phyloP scores from a whole-genome alignment of 164 flowering plant genomes.

The Liquidambar formosana region DNA sequence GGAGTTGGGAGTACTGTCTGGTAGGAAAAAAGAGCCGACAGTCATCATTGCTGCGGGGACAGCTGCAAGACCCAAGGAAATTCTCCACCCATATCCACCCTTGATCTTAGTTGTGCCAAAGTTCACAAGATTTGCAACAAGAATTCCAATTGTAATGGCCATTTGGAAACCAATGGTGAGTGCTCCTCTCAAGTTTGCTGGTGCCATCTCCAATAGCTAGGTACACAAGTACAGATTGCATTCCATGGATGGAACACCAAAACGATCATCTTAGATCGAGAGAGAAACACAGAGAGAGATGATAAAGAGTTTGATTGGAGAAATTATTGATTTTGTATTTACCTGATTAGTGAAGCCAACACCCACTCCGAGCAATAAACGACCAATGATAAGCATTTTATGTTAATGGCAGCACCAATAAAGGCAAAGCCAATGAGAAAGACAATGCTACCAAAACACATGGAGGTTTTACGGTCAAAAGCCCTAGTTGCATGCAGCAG shows the following conservation, averaged over 20 bases:
- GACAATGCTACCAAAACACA: constrained; percentile 25
- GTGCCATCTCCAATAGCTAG: constrained; percentile 29
- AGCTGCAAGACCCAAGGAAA: constrained; percentile 22
- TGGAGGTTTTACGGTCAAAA: constrained; percentile 28
- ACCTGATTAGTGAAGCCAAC: constrained; percentile 45
- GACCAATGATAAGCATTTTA: constrained; percentile 42
- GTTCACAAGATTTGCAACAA: constrained; percentile 9
- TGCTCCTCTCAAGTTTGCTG: constrained; percentile 23
- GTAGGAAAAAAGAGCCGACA: constrained; percentile 12
- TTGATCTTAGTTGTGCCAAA: too few relatives aligned
- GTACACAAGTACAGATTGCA: constrained; percentile 27
- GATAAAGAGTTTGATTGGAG: too few relatives aligned
- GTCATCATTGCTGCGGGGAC: constrained; percentile 24
- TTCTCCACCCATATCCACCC: constrained; percentile 27
- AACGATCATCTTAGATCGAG: too few relatives aligned
- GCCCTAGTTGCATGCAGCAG: constrained; percentile 19
- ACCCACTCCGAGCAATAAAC: constrained; percentile 42
- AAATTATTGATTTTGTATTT: too few relatives aligned
- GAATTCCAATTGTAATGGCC: constrained; percentile 17
- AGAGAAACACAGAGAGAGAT: too few relatives aligned
- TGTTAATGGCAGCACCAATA: constrained; percentile 27
- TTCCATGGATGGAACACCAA: not conserved
- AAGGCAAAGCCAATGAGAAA: constrained; percentile 30
- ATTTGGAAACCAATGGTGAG: constrained; percentile 29
- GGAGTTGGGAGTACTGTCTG: constrained; percentile 28